These are phyloP conservation scores for Populus hybrid DNA, from an alignment of 441 rosid species.

Conservation along the genomic window DNA sequence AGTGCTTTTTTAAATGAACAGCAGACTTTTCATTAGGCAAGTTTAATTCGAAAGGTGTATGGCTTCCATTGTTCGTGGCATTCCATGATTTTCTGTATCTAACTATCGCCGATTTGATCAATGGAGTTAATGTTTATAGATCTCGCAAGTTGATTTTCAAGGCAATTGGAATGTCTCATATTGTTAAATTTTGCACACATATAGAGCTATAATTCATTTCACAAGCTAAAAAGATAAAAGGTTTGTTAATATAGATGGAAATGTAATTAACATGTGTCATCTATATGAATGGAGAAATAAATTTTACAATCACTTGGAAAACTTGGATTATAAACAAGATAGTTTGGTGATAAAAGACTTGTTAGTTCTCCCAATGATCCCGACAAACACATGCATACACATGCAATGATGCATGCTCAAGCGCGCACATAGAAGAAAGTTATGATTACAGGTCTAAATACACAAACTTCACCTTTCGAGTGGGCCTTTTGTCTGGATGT, in stretches of 20 bases:
- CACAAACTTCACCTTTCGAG: conserved; percentile 50
- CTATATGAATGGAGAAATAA: neutral
- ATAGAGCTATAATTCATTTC: neutral
- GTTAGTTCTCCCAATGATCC: neutral
- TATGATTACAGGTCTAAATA: neutral
- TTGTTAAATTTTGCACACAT: neutral
- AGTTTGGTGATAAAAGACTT: neutral
- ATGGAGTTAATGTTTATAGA: neutral
- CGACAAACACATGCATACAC: neutral
- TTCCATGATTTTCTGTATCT: neutral
- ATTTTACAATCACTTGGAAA: neutral
- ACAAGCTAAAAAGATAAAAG: neutral
- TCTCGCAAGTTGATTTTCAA: neutral
- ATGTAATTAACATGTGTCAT: neutral
- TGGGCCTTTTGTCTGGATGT: conserved; percentile 72
- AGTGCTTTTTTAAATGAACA: neutral
- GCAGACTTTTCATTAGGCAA: neutral
- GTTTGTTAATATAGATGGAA: neutral
- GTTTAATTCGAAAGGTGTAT: neutral
- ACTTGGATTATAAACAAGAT: neutral
- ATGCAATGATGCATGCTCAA: neutral
- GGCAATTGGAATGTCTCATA: neutral
- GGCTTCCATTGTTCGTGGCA: neutral
- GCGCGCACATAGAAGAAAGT: neutral
- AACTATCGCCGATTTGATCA: neutral